Evolutionary conservation across 2,329 filamentous ascomycete species (phyloP), one percentile per base, ranked within the genome.

Genomic region (Zalaria obscura): DNA sequence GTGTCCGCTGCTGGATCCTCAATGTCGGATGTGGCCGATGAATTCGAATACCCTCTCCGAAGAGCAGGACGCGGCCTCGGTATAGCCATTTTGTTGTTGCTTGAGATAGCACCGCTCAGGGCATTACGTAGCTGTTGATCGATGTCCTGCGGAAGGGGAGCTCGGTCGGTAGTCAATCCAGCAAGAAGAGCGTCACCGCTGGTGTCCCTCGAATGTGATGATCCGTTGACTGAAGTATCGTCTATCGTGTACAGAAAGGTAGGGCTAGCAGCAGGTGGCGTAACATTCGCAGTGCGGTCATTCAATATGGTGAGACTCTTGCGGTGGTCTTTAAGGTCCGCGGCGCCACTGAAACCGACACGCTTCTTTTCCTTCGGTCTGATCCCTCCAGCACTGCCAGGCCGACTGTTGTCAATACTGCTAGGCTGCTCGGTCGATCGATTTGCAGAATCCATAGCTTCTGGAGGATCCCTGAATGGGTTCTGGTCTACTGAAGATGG

Each of bases 301-400:
- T 18, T 18, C 18, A 18, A 18, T 18, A 32, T 32, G 29, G 29
- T 32, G 29, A 32, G 29, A n/a, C 39, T 35, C n/a, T 35, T 44
- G 4, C 44, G 43, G 33, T 46, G 42, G 38, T 18, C 45, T 39
- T 25, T 42, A 42, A 6, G 41, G 31, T 32, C 29, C 29, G 7
- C 29, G 29, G 7, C n/a, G 29, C 7, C n/a, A 11, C 41, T 42
- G 41, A 49, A 49, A 27, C 42, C 45, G n/a, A 48, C 45, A 28
- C 40, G 45, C 39, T 49, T 49, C 45, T 49, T 49, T 32, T 46
- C 45, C 26, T 45, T 45, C n/a, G 42, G 36, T 31, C 39, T 40
- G 26, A 40, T 38, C 3, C 41, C 41, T 26, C 38, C 38, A 36
- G 42, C 38, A 42, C 38, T 45, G 38, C 40, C 40, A 10, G 46